These are phyloP conservation scores for Fagopyrum homotropicum DNA, from an alignment of 148 eudicot species.

Conservation along the genomic window DNA sequence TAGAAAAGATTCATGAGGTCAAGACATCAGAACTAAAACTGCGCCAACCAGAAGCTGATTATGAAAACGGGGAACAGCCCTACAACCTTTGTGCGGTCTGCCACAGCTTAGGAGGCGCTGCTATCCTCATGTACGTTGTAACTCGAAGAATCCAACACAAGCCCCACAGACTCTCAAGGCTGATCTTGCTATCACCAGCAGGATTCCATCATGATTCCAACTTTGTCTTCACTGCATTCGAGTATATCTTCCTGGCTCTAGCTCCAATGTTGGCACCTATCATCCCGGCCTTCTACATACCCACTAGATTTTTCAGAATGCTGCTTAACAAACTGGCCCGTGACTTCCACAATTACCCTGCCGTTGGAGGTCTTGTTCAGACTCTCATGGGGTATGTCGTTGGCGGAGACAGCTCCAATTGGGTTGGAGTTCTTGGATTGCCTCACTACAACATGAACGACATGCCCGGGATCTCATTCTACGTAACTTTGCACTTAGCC, in stretches of 20 bases:
- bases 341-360: constrained; percentile 91
- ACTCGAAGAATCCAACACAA: constrained; percentile 54
- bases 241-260: constrained; percentile 38
- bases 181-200: constrained; percentile 80
- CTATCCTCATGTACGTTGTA: constrained; percentile 64
- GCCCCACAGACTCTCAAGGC: constrained; percentile 75
- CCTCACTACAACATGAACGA: constrained; percentile 97
- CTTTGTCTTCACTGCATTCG: constrained; percentile 49
- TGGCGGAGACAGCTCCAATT: constrained; percentile 96
- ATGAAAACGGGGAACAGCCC: constrained; percentile 42
- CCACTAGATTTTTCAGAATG: constrained; percentile 92
- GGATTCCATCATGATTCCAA: constrained; percentile 84
- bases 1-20: constrained; percentile 81
- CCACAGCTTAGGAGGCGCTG: constrained; percentile 97
- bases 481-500: constrained; percentile 79
- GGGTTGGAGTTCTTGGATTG: constrained; percentile 85
- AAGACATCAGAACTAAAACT: constrained; percentile 62
- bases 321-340: constrained; percentile 82
- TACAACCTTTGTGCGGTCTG: constrained; percentile 77
- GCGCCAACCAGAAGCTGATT: constrained; percentile 28
- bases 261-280: constrained; percentile 71
- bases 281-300: constrained; percentile 82
- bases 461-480: constrained; percentile 88
- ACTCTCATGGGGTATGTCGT: constrained; percentile 84
- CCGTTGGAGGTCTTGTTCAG: constrained; percentile 89